Base-by-base conservation (phyloP, 2,329 filamentous ascomycete species). In the Hypoxylon sp. region DNA sequence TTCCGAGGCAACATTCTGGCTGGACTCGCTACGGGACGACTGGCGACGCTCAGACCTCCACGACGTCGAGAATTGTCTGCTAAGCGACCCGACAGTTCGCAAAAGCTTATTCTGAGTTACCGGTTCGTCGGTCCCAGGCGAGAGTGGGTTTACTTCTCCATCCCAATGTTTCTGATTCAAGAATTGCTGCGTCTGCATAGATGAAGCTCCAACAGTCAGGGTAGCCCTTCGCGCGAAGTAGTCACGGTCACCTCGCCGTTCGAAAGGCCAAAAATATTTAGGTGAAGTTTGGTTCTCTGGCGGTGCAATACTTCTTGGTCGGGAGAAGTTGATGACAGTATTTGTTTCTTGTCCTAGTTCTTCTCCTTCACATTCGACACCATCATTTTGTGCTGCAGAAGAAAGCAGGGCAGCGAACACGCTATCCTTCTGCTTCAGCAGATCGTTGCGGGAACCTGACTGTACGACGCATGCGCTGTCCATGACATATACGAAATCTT, bases 401-500 rank as follows among this genome's bases (percentile, higher is more conserved):
- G 79, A 70, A 1, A 81, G 62, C 21, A 87, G 78, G 0, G 80
- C 77, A 0, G 83, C 80, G 74, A 91, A 88, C 0, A 82, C 73
- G 1, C 86, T 84, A 4, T 76, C 77, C 21, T 73, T 69, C 24
- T 82, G 78, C 15, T 77, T 76, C 21, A 76, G 77, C 17, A 95
- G 78, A 1, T 87, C 82, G 47, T 81, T 82, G 24, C 88, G 86
- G 66, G 88, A 87, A 0, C 94, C 95, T 72, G 92, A 83, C 73
- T 94, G 88, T 0, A 91, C 86, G 0, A 97, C 82, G 0, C 76
- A 77, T 0, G 92, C 91, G 10, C 89, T 80, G 32, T 95, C 91
- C 76, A 98, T 82, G 10, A 97, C 86, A 72, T 94, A 97, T 0
- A 97, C 86, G 68, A 91, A 94, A 69, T 98, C 94, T 0, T 89